Evolutionary conservation across 345 rosid genomes (phyloP).

Genomic region (Populus ilicifolia): DNA sequence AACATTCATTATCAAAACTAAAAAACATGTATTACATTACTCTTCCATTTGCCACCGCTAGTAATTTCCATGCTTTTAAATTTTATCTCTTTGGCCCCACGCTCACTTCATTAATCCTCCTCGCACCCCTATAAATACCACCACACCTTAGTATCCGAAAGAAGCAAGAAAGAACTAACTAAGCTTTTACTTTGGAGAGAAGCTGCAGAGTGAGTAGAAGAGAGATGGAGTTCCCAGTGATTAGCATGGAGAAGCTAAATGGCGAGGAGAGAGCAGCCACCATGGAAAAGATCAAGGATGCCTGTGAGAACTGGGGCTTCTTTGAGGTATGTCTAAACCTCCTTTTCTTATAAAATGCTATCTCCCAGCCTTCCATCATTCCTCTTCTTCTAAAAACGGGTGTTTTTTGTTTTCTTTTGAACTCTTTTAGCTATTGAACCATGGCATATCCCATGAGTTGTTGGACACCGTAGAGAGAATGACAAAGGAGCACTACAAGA

Average conservation of each 20-base stretch:
- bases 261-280: conserved; percentile 56
- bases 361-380: not conserved
- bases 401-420: not conserved
- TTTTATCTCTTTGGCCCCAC: not conserved
- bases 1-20: no score
- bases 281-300: conserved; percentile 79
- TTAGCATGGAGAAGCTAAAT: conserved; percentile 57
- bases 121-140: conserved; percentile 27
- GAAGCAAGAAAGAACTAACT: not conserved
- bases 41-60: no score
- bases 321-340: conserved; percentile 56
- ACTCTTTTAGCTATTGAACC: conserved; percentile 55
- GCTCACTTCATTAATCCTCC: not conserved
- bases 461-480: conserved; percentile 69
- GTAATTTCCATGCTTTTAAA: no score
- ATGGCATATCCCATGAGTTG: conserved; percentile 62
- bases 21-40: no score
- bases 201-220: not conserved
- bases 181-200: not conserved
- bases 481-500: conserved; percentile 79
- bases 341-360: not conserved
- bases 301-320: conserved; percentile 98
- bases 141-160: not conserved
- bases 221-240: conserved; percentile 72
- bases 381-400: not conserved